phyloP scores from a whole-genome alignment of 306 rosid genomes.

The Fragaria ananassa region DNA sequence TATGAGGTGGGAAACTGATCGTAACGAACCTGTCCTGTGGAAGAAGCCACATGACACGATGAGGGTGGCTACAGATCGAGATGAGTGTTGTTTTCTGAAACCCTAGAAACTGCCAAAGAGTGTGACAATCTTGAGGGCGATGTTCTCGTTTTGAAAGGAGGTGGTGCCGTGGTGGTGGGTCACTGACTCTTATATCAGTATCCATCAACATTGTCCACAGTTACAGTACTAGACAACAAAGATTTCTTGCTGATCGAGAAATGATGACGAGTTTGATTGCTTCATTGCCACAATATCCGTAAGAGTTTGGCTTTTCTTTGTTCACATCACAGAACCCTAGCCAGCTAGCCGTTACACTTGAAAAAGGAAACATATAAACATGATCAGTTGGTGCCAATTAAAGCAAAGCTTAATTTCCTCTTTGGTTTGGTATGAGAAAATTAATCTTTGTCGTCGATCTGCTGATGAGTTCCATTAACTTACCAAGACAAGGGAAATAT shows the following conservation, averaged over 20 bases:
- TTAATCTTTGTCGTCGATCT: not conserved
- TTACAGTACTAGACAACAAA: not conserved
- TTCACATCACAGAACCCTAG: not conserved
- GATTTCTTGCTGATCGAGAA: not conserved
- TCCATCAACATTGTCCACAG: not conserved
- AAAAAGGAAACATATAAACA: not conserved
- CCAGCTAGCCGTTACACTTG: slow-evolving; percentile 3
- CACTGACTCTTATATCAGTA: not conserved
- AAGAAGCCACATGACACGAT: slow-evolving; percentile 27
- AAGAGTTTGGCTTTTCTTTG: not conserved
- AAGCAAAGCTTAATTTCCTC: not conserved
- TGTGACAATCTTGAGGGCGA: slow-evolving; percentile 25
- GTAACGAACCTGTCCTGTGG: not conserved
- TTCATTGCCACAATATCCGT: slow-evolving; percentile 13
- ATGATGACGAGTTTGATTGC: slow-evolving; percentile 32
- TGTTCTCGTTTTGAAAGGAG: slow-evolving; percentile 22
- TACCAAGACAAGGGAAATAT: too few relatives aligned
- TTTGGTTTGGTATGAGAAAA: not conserved
- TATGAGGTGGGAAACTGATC: not conserved
- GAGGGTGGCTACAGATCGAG: slow-evolving; percentile 1
- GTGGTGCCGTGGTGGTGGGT: not conserved
- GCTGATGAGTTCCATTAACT: not conserved
- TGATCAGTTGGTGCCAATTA: not conserved
- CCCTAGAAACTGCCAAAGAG: slow-evolving; percentile 31
- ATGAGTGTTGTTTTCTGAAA: not conserved